Conservation (phyloP, 441 rosid species). For the Aquilaria agallochum region DNA sequence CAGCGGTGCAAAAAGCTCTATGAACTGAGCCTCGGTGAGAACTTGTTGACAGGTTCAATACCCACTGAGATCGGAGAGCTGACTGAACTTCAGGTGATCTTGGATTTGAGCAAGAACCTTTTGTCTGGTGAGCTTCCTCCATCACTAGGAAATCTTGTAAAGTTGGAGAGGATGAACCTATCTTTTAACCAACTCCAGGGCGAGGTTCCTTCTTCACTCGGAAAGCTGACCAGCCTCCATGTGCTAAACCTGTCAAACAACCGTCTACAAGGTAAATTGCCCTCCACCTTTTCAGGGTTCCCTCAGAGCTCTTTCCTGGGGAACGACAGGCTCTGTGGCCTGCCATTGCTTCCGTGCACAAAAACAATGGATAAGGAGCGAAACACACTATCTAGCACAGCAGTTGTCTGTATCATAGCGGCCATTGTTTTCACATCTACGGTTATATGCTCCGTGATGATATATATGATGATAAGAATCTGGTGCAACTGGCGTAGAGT, state of each 20-base stretch:
- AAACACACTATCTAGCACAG: slow-evolving; percentile 32
- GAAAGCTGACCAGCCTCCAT: slow-evolving; percentile 75
- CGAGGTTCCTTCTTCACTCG: slow-evolving; percentile 55
- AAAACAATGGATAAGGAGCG: slow-evolving; percentile 20
- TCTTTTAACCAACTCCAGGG: slow-evolving; percentile 70
- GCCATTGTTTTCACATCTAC: slow-evolving; percentile 61
- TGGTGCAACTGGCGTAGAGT: slow-evolving; percentile 67
- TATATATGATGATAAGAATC: slow-evolving; percentile 63
- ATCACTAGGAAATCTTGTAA: slow-evolving; percentile 53
- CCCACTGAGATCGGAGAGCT: slow-evolving; percentile 70
- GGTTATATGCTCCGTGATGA: slow-evolving; percentile 52
- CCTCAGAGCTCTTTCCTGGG: slow-evolving; percentile 54
- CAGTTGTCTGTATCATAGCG: slow-evolving; percentile 37
- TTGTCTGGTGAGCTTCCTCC: slow-evolving; percentile 61
- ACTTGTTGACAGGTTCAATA: slow-evolving; percentile 56
- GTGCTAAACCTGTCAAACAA: slow-evolving; percentile 73
- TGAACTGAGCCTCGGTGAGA: slow-evolving; percentile 76
- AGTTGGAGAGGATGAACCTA: slow-evolving; percentile 71
- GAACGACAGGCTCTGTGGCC: slow-evolving; percentile 57
- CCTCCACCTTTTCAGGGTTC: slow-evolving; percentile 54
- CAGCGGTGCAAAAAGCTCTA: slow-evolving; percentile 74
- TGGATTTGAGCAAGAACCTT: slow-evolving; percentile 70
- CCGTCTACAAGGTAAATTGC: slow-evolving; percentile 62
- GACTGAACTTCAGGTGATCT: slow-evolving; percentile 76
- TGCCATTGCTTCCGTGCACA: slow-evolving; percentile 48